Percentiles rank a stretch among this genome's conserved stretches.
Conservation (phyloP, 768 basidiomycete species). For the Suillus occidentalis region DNA sequence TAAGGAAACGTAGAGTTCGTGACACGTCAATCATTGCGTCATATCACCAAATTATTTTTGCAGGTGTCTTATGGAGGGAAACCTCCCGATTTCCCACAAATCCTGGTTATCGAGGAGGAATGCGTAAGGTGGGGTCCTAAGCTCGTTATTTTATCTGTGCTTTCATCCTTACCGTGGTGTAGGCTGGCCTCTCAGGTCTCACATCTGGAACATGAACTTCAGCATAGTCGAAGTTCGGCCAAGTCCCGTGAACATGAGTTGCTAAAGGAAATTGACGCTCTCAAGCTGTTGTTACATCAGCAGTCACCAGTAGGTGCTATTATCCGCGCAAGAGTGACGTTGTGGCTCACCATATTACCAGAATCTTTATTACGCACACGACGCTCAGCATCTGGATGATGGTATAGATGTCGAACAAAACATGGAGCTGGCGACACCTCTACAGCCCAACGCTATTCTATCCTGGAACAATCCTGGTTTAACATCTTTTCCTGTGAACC, state of each 20-base stretch:
- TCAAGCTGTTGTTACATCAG: constrained; percentile 12
- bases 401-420: constrained; percentile 40
- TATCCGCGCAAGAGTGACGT: neutral
- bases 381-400: constrained; percentile 30
- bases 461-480: constrained; percentile 1
- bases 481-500: constrained; percentile 4
- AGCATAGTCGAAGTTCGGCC: constrained; percentile 20
- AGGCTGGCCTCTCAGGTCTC: constrained; percentile 34
- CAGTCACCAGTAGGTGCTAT: constrained; percentile 4
- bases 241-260: constrained; percentile 35
- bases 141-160: neutral
- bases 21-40: neutral
- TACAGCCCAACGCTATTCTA: constrained; percentile 36
- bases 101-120: constrained; percentile 34
- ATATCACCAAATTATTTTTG: neutral
- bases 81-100: constrained; percentile 19
- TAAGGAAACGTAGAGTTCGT: constrained; percentile 25
- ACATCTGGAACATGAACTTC: constrained; percentile 32
- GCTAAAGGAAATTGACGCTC: constrained; percentile 29
- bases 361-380: constrained; percentile 10
- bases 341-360: constrained; percentile 2
- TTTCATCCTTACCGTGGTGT: neutral
- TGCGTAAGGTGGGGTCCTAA: constrained; percentile 33
- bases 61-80: neutral
- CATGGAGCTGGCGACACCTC: constrained; percentile 56